phyloP scores from a whole-genome alignment of 2,329 filamentous ascomycete genomes.

The Parastagonospora nodorum region DNA sequence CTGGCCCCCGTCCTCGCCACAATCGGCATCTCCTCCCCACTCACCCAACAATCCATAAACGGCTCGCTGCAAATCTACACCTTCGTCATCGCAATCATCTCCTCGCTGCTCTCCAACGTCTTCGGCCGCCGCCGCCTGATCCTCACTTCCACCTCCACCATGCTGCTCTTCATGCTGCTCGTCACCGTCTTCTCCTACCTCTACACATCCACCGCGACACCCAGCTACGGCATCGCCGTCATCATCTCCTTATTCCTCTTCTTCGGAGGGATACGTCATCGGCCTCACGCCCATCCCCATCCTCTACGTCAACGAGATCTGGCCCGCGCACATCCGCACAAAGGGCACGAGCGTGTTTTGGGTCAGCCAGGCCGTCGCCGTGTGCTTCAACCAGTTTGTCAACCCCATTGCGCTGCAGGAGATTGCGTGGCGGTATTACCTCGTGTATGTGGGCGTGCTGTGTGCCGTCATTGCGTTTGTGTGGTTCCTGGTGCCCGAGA shows the following conservation, averaged over 20 bases:
- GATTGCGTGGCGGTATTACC: constrained; percentile 30
- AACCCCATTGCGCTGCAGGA: constrained; percentile 26
- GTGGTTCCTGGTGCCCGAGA: too few species aligned
- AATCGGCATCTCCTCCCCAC: constrained; percentile 44
- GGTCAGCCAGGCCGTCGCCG: constrained; percentile 19
- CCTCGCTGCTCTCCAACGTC: constrained; percentile 50
- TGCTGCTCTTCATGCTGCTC: constrained; percentile 52
- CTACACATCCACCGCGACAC: constrained; percentile 10
- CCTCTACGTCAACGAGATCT: constrained; percentile 43
- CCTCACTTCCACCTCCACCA: constrained; percentile 48
- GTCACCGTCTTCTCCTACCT: constrained; percentile 49
- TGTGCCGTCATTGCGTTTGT: too few species aligned
- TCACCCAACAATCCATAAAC: constrained; percentile 48
- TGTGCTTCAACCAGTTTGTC: constrained; percentile 24
- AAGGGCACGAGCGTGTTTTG: constrained; percentile 23
- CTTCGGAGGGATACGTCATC: constrained; percentile 31
- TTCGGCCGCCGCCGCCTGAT: constrained; percentile 52
- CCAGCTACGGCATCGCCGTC: constrained; percentile 16
- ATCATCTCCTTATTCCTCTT: constrained; percentile 25
- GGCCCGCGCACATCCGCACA: constrained; percentile 35
- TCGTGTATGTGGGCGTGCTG: constrained; percentile 7
- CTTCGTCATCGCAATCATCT: constrained; percentile 39
- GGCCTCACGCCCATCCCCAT: constrained; percentile 43
- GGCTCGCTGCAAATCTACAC: constrained; percentile 50
- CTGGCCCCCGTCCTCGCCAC: constrained; percentile 45